A percentile compares a stretch with the other conserved stretches of the same genome.
Evolutionary conservation across 345 rosid genomes (phyloP).

Genomic region (Syzygium grande): DNA sequence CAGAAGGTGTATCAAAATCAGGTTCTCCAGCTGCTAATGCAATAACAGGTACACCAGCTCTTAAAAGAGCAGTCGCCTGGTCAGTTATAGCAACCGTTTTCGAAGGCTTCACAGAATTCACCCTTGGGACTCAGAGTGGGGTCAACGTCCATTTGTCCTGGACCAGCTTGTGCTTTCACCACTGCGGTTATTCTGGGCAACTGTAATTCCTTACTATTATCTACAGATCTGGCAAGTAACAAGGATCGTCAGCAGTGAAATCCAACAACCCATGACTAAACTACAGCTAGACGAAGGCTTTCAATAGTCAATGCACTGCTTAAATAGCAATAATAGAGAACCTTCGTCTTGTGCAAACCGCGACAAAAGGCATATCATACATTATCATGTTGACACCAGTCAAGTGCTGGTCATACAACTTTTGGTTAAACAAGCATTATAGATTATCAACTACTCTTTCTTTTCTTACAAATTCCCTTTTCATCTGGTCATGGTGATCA

Average conservation of each 20-base stretch:
- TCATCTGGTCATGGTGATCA: not conserved
- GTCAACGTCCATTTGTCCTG: constrained; percentile 42
- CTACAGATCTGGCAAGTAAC: constrained; percentile 22
- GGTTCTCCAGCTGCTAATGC: constrained; percentile 98
- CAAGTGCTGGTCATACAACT: not conserved
- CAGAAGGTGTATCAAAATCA: constrained; percentile 83
- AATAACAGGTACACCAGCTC: constrained; percentile 84
- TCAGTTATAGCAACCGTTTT: constrained; percentile 92
- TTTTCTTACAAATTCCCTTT: not conserved
- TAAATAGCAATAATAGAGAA: not conserved
- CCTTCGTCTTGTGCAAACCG: not conserved
- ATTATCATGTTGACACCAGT: not conserved
- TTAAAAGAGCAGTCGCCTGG: constrained; percentile 83
- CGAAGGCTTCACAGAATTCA: constrained; percentile 76
- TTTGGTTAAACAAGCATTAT: not conserved
- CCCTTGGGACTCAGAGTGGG: constrained; percentile 78
- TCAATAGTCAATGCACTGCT: not conserved
- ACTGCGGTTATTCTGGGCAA: constrained; percentile 26
- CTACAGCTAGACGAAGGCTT: not conserved
- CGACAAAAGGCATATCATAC: not conserved
- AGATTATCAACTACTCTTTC: not conserved
- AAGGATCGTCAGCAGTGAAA: not conserved
- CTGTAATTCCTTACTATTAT: constrained; percentile 8
- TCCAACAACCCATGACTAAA: not conserved
- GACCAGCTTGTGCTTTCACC: constrained; percentile 32